These are phyloP conservation scores for Hericium coralloides DNA, from an alignment of 768 basidiomycete genomes.

Conservation along the genomic window DNA sequence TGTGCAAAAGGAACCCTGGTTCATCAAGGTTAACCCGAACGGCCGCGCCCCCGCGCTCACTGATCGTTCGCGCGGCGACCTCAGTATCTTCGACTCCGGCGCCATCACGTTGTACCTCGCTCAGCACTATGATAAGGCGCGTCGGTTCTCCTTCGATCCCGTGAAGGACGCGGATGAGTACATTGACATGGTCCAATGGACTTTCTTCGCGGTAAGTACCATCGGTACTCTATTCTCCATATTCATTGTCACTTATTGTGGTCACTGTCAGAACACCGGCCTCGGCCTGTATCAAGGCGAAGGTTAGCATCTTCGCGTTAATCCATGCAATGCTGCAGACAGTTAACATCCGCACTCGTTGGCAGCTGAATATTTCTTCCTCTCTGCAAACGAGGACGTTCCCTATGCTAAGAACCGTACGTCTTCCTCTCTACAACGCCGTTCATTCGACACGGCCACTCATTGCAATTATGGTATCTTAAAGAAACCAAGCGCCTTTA, in stretches of 20 bases:
- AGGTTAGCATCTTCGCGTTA: slow-evolving; percentile 15
- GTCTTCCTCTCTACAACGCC: slow-evolving; percentile 8
- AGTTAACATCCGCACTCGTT: background rate
- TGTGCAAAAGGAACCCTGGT: slow-evolving; percentile 77
- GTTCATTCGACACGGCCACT: background rate
- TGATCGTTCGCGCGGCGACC: slow-evolving; percentile 52
- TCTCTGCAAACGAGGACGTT: slow-evolving; percentile 56
- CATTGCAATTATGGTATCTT: slow-evolving; percentile 46
- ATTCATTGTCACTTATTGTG: background rate
- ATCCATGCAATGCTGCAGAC: background rate
- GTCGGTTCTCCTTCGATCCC: slow-evolving; percentile 57
- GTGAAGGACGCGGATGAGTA: slow-evolving; percentile 45
- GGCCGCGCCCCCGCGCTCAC: slow-evolving; percentile 63
- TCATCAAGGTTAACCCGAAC: slow-evolving; percentile 65
- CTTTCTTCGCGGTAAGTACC: slow-evolving; percentile 63
- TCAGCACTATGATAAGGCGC: slow-evolving; percentile 71
- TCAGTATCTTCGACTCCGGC: slow-evolving; percentile 65
- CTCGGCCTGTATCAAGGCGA: slow-evolving; percentile 85
- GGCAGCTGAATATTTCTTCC: slow-evolving; percentile 60
- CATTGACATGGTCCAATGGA: slow-evolving; percentile 75
- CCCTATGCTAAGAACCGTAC: slow-evolving; percentile 59
- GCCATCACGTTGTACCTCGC: slow-evolving; percentile 80
- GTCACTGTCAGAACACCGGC: slow-evolving; percentile 52
- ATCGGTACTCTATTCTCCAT: background rate
- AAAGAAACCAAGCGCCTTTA: slow-evolving; percentile 84